phyloP scores from a whole-genome alignment of 129 eudicot species.

The Calendula officinalis region DNA sequence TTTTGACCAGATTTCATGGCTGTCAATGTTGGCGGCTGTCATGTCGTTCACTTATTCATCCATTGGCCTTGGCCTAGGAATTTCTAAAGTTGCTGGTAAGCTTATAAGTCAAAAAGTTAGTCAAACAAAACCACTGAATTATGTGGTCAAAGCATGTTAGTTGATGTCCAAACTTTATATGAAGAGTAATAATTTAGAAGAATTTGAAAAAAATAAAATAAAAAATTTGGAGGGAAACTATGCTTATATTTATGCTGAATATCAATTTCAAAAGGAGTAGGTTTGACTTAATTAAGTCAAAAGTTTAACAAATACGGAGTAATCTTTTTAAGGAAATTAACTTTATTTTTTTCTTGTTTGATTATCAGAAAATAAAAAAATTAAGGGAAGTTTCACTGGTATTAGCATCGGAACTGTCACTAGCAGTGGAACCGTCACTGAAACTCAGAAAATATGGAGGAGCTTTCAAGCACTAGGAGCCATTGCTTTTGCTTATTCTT shows the following conservation, averaged over 20 bases:
- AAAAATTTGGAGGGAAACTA: no score
- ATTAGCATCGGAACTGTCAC: slow-evolving; percentile 40
- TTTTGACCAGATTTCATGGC: slow-evolving; percentile 86
- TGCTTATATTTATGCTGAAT: no score
- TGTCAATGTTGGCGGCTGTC: slow-evolving; percentile 74
- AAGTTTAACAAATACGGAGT: background rate
- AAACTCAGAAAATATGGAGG: slow-evolving; percentile 66
- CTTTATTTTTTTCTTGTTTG: background rate
- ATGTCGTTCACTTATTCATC: slow-evolving; percentile 86
- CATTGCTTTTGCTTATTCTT: slow-evolving; percentile 87
- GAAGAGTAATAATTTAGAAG: background rate
- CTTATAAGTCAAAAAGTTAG: background rate
- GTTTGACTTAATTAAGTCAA: background rate
- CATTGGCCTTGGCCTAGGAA: slow-evolving; percentile 79
- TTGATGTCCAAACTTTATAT: background rate
- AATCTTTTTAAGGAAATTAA: background rate
- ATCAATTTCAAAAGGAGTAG: no score
- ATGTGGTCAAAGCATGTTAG: background rate
- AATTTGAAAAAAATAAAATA: background rate
- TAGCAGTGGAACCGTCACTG: slow-evolving; percentile 43
- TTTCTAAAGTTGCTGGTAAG: slow-evolving; percentile 65
- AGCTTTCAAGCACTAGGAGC: slow-evolving; percentile 88
- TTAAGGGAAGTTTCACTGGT: slow-evolving; percentile 77
- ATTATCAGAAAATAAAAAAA: slow-evolving; percentile 45
- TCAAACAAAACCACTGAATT: slow-evolving; percentile 1